phyloP scores from a whole-genome alignment of 2,329 filamentous ascomycete species.

The Gliomastix tumulicola region DNA sequence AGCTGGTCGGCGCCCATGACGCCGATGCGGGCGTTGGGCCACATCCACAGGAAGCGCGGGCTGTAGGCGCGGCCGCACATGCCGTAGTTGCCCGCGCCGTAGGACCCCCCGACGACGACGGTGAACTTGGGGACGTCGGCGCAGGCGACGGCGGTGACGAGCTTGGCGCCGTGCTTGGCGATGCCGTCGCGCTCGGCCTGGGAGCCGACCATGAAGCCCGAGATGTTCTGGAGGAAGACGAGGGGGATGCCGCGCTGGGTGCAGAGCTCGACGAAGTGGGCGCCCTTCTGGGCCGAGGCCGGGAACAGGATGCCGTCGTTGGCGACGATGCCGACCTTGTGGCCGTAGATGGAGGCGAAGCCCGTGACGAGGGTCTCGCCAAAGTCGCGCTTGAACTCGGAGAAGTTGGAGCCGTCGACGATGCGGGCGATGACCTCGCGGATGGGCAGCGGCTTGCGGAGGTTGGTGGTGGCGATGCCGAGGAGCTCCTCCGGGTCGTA shows the following conservation, averaged over 20 bases:
- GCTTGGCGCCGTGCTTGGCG: slow-evolving; percentile 94
- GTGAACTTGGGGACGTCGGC: slow-evolving; percentile 96
- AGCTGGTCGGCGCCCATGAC: slow-evolving; percentile 97
- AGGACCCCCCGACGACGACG: slow-evolving; percentile 87
- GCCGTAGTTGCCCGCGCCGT: slow-evolving; percentile 94
- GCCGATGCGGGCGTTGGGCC: slow-evolving; percentile 92
- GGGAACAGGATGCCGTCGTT: slow-evolving; percentile 96
- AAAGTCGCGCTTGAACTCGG: slow-evolving; percentile 92
- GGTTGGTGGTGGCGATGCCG: slow-evolving; percentile 85
- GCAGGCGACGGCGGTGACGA: slow-evolving; percentile 91
- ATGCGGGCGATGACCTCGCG: slow-evolving; percentile 90
- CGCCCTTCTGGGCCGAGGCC: slow-evolving; percentile 82
- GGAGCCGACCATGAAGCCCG: slow-evolving; percentile 94
- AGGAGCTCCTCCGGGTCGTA: slow-evolving; percentile 74
- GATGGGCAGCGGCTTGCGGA: slow-evolving; percentile 77
- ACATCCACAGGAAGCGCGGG: slow-evolving; percentile 91
- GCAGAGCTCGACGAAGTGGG: slow-evolving; percentile 95
- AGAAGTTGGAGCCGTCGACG: slow-evolving; percentile 83
- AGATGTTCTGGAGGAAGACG: slow-evolving; percentile 93
- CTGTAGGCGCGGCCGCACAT: slow-evolving; percentile 95
- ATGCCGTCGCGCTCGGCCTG: slow-evolving; percentile 93
- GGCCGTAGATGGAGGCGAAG: slow-evolving; percentile 84
- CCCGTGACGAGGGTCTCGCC: slow-evolving; percentile 86
- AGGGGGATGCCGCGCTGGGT: slow-evolving; percentile 83
- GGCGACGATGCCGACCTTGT: slow-evolving; percentile 85